Evolutionary conservation across 108 stramenopile species (phyloP).

Genomic region (Cyclotella baltica): DNA sequence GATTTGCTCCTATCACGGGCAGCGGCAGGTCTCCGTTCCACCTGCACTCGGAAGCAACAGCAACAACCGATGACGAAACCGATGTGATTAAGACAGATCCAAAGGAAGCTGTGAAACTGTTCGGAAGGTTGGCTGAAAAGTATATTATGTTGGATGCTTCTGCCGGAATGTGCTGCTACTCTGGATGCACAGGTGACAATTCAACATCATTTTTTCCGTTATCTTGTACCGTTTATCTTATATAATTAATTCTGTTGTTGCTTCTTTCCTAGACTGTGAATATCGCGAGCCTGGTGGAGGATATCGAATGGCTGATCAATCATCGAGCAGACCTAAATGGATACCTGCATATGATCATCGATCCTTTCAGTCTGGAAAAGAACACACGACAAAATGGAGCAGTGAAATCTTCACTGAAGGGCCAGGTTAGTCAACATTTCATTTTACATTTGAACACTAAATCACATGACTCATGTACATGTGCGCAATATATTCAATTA

Average conservation of each 20-base stretch:
- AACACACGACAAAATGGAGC: constrained; percentile 82
- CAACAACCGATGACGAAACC: constrained; percentile 8
- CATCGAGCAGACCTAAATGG: constrained; percentile 82
- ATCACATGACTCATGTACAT: background rate
- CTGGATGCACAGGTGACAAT: constrained; percentile 66
- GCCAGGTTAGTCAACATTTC: background rate
- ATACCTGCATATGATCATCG: constrained; percentile 81
- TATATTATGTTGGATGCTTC: constrained; percentile 84
- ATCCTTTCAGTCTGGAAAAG: constrained; percentile 65
- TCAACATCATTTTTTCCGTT: background rate
- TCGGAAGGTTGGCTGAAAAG: constrained; percentile 87
- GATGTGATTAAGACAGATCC: constrained; percentile 56
- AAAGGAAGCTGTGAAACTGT: constrained; percentile 83
- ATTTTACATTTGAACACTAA: background rate
- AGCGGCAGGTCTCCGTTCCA: background rate
- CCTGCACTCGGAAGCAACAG: constrained; percentile 30
- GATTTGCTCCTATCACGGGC: constrained; percentile 15
- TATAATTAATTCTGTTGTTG: background rate
- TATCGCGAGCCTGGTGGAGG: constrained; percentile 81
- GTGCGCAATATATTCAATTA: no score
- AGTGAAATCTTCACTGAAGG: constrained; percentile 69
- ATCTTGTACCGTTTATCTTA: background rate
- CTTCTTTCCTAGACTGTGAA: constrained; percentile 56
- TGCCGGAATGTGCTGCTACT: constrained; percentile 89
- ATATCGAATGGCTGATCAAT: constrained; percentile 87